phyloP scores from a whole-genome alignment of 768 basidiomycete species.

The Russula brevipes region DNA sequence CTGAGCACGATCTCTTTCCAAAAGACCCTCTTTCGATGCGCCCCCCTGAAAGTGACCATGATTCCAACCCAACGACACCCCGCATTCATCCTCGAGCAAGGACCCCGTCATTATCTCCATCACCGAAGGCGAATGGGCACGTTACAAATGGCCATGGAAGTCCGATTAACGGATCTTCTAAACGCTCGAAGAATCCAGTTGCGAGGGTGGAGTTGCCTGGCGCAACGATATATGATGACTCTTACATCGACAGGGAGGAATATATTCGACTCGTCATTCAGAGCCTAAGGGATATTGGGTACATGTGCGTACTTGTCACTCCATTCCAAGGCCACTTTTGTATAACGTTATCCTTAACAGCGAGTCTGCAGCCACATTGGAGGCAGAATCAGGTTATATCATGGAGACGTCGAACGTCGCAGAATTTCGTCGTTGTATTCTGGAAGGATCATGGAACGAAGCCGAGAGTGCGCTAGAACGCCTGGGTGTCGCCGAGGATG shows the following conservation, averaged over 20 bases:
- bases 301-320: slow-evolving; percentile 36
- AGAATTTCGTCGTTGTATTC: slow-evolving; percentile 73
- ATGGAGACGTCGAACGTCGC: slow-evolving; percentile 75
- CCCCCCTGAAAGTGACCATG: slow-evolving; percentile 22
- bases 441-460: slow-evolving; percentile 75
- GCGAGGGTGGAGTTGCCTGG: slow-evolving; percentile 65
- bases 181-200: slow-evolving; percentile 45
- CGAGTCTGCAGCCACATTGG: slow-evolving; percentile 81
- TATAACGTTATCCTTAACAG: slow-evolving; percentile 40
- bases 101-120: slow-evolving; percentile 14
- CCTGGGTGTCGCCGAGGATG: slow-evolving; percentile 64
- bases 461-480: slow-evolving; percentile 65
- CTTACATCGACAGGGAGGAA: slow-evolving; percentile 79
- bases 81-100: slow-evolving; percentile 16
- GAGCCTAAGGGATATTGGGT: slow-evolving; percentile 82
- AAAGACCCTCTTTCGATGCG: slow-evolving; percentile 24
- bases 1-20: slow-evolving; percentile 26
- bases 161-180: slow-evolving; percentile 40
- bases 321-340: background rate
- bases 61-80: slow-evolving; percentile 19
- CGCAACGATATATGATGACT: slow-evolving; percentile 71
- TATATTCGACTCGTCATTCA: slow-evolving; percentile 87
- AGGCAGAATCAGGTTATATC: slow-evolving; percentile 88
- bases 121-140: slow-evolving; percentile 23
- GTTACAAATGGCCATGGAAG: slow-evolving; percentile 34